Evolutionary conservation across 768 basidiomycete genomes (phyloP).

Genomic region (Russula sp.): DNA sequence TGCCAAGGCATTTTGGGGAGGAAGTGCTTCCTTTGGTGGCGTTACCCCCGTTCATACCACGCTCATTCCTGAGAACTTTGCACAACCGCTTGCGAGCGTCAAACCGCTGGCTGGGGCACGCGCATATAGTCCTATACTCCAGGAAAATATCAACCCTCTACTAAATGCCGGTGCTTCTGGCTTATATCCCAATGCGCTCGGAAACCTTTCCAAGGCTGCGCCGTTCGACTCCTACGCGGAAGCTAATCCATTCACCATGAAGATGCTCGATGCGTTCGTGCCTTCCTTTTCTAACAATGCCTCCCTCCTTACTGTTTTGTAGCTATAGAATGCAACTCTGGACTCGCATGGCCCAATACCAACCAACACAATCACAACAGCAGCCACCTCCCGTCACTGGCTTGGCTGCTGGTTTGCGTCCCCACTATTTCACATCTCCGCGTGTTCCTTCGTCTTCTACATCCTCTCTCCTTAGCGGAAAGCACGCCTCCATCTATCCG

Average conservation of each 20-base stretch:
- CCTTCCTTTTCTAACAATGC: constrained; percentile 2
- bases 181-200: constrained; percentile 27
- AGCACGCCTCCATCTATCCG: constrained; percentile 31
- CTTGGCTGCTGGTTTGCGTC: constrained; percentile 29
- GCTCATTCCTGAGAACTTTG: constrained; percentile 55
- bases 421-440: constrained; percentile 31
- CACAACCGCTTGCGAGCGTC: constrained; percentile 11
- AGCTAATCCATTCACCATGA: constrained; percentile 76
- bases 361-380: constrained; percentile 35
- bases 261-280: constrained; percentile 71
- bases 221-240: constrained; percentile 76
- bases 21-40: constrained; percentile 51
- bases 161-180: constrained; percentile 40
- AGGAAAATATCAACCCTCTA: constrained; percentile 75
- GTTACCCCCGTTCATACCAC: constrained; percentile 82
- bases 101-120: constrained; percentile 17
- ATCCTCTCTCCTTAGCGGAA: constrained; percentile 39
- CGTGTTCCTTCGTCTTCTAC: constrained; percentile 23
- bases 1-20: constrained; percentile 71
- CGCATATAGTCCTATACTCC: constrained; percentile 31
- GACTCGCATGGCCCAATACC: constrained; percentile 77
- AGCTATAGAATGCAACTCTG: constrained; percentile 86
- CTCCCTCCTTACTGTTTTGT: constrained; percentile 8
- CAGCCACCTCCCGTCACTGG: constrained; percentile 21
- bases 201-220: constrained; percentile 26